Conservation (phyloP, 306 rosid species). For the Crotalaria pallida region DNA sequence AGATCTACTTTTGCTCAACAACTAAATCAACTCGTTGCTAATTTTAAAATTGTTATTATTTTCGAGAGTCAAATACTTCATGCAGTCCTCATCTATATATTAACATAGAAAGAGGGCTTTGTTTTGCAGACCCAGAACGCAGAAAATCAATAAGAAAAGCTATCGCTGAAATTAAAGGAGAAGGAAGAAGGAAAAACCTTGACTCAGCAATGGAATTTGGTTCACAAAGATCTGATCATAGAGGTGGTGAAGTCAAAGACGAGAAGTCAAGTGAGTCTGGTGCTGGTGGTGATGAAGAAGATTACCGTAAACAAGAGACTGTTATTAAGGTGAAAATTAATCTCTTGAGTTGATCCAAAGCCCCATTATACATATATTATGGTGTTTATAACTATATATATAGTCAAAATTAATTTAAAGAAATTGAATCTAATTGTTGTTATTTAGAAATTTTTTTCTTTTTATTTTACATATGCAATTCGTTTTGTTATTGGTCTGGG, state of each 20-base stretch:
- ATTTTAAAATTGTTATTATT: not conserved
- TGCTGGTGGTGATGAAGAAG: constrained; percentile 25
- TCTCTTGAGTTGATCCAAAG: not conserved
- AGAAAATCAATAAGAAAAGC: not conserved
- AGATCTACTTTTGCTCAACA: too few relatives aligned
- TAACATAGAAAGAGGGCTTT: not conserved
- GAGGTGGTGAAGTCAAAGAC: constrained; percentile 21
- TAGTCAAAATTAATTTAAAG: not conserved
- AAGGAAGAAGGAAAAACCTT: not conserved
- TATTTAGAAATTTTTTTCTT: not conserved
- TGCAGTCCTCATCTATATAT: constrained; percentile 31
- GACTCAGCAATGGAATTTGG: constrained; percentile 35
- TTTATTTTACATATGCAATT: not conserved
- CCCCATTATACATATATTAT: not conserved
- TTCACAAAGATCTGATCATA: constrained; percentile 20
- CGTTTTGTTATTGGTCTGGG: not conserved
- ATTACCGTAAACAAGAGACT: constrained; percentile 14
- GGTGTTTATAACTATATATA: not conserved
- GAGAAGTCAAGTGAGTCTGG: constrained; percentile 31
- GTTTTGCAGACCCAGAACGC: constrained; percentile 5
- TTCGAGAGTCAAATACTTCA: constrained; percentile 54
- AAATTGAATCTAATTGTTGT: not conserved
- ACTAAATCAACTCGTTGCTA: too few relatives aligned
- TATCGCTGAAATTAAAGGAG: not conserved
- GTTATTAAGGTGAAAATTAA: constrained; percentile 28